A percentile compares a stretch with the other conserved stretches of the same genome.
Evolutionary conservation across 257 asterid genomes (phyloP).

Genomic region (Jacaranda copaia): DNA sequence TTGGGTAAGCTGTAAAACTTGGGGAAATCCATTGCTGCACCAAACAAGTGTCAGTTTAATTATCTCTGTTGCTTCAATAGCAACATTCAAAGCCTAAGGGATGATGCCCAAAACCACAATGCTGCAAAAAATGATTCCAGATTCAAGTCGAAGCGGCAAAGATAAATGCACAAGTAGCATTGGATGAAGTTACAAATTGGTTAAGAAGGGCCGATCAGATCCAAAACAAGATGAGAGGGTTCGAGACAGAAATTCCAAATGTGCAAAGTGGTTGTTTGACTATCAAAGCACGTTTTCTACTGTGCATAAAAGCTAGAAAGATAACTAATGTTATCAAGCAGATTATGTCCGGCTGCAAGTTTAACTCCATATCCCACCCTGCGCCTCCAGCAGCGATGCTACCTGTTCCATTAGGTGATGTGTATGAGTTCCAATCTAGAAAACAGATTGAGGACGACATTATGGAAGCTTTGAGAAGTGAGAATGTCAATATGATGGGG

Average conservation of each 20-base stretch:
- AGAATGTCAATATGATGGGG: not conserved
- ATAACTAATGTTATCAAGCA: not conserved
- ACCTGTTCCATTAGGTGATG: not conserved
- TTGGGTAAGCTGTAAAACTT: not conserved
- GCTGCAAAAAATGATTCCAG: not conserved
- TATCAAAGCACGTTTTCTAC: not conserved
- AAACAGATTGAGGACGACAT: not conserved
- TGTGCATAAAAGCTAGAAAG: not conserved
- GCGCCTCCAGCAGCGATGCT: not conserved
- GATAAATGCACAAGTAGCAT: not conserved
- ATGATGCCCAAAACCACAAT: not conserved
- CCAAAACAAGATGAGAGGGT: not conserved
- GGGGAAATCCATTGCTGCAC: not conserved
- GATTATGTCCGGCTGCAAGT: not conserved
- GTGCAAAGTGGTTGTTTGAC: not conserved
- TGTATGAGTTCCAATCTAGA: not conserved
- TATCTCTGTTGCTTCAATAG: not conserved
- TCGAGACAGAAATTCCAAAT: not conserved
- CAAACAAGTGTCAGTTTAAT: not conserved
- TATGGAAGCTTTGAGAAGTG: not conserved
- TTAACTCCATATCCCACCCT: not conserved
- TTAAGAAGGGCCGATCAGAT: not conserved
- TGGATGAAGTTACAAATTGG: not conserved
- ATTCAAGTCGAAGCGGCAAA: conserved; percentile 3
- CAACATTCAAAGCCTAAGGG: not conserved